Conservation (phyloP, 805 yeast genomes). For the Danielia reshetovae region DNA sequence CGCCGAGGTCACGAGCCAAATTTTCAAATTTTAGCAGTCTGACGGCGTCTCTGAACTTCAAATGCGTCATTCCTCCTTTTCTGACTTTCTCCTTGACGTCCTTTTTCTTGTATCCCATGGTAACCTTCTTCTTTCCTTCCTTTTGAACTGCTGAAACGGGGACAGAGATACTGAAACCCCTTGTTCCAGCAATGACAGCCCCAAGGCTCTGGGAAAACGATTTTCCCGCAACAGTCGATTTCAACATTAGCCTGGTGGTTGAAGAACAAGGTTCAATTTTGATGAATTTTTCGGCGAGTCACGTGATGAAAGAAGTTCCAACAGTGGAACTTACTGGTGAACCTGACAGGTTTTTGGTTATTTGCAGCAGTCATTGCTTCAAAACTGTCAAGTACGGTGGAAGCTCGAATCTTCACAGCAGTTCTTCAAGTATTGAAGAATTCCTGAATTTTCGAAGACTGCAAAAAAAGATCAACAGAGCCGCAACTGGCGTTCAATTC, state of each 20-base stretch:
- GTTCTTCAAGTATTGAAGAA: no score
- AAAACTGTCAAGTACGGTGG: no score
- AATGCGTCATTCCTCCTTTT: constrained; percentile 42
- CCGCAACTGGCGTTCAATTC: no score
- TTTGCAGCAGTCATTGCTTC: no score
- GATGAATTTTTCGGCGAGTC: constrained; percentile 8
- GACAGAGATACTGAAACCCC: no score
- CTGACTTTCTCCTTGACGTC: constrained; percentile 22
- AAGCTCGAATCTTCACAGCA: no score
- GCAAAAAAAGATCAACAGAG: no score
- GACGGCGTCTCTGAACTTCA: constrained; percentile 35
- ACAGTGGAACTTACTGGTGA: no score
- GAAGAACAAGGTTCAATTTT: not conserved
- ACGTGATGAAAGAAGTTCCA: constrained; percentile 1
- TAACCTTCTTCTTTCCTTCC: constrained; percentile 20
- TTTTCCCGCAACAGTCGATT: constrained; percentile 10
- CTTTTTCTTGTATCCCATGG: constrained; percentile 18
- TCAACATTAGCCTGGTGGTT: constrained; percentile 6
- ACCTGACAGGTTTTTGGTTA: no score
- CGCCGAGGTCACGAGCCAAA: constrained; percentile 20
- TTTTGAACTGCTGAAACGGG: constrained; percentile 14
- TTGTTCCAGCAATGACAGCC: no score
- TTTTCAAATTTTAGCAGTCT: constrained; percentile 31
- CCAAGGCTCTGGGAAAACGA: no score
- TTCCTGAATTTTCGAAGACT: no score